Evolutionary conservation across 1,139 yeast species (phyloP), one percentile per base, ranked within the genome.

Genomic region (Candida sp.): DNA sequence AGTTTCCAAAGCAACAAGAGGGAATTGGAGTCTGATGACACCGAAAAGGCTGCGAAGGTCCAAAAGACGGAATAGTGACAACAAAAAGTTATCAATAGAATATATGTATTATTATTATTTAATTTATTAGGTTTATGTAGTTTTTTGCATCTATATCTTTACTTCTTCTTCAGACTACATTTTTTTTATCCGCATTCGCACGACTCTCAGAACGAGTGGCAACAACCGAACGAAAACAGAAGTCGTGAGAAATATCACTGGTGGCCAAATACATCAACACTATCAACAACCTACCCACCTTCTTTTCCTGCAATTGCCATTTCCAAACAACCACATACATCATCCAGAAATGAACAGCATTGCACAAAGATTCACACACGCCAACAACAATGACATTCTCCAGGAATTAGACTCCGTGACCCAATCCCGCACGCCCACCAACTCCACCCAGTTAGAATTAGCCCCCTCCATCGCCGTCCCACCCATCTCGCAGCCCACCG

Each of bases 401-500:
- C 62, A 59, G 42, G 80, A 76, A 51, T 59, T 72, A 49, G 63
- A 66, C 42, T 60, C 65, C 17, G 72, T 72, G 9, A 61, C 61
- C 42, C 53, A 47, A 33, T 66, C 60, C 17, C 57, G 56, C 48
- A 61, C 70, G 28, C 58, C 58, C 5, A 61, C 61, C n/a, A 8
- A 25, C 17, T 2, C 11, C 30, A 66, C 63, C 12, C 65, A 62
- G 46, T 61, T 77, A 52, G 69, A 69, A 45, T 67, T 82, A 59
- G 83, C 93, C 1, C 97, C 97, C 35, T 68, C 84, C 25, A 78
- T 90, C 58, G 71, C 86, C 50, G 73, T 90, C 67, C 96, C 97
- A 27, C 96, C 96, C 54, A 90, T 90, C 58, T 82, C 93, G 46
- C 88, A 88, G 65, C 98, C 99, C 40, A 85, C 97, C n/a, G 96